Percentiles rank a stretch among this genome's conserved stretches.
Evolutionary conservation across 2,329 filamentous ascomycete genomes (phyloP).

Genomic region (Niveomyces coronatus): DNA sequence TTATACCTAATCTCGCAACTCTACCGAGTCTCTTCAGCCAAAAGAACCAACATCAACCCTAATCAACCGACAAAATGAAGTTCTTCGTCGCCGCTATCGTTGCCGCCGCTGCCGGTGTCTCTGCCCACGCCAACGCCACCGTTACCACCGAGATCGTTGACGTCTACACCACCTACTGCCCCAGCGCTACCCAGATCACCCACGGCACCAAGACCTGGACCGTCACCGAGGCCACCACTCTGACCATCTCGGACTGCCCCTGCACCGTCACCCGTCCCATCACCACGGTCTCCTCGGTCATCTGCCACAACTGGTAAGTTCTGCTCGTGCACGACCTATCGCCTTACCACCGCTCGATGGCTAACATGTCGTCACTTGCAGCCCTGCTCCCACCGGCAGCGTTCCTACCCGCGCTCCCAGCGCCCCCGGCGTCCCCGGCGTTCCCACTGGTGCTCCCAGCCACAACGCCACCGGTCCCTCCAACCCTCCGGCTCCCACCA

Average conservation of each 20-base stretch:
- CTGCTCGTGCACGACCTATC: no score
- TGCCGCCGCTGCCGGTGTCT: slow-evolving; percentile 41
- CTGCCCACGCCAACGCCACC: slow-evolving; percentile 40
- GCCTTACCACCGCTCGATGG: no score
- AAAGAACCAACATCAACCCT: no score
- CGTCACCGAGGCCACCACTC: slow-evolving; percentile 56
- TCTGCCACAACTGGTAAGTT: slow-evolving; percentile 45
- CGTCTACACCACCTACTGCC: slow-evolving; percentile 62
- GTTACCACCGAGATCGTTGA: slow-evolving; percentile 53
- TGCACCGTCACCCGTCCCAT: slow-evolving; percentile 56
- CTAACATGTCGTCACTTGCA: no score
- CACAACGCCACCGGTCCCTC: slow-evolving; percentile 27
- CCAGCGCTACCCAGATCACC: slow-evolving; percentile 51
- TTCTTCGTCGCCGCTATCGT: slow-evolving; percentile 44
- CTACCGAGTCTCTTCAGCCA: slow-evolving; percentile 25
- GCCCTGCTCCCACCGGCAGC: no score
- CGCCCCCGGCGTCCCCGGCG: no score
- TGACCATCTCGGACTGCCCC: slow-evolving; percentile 63
- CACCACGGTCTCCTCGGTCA: slow-evolving; percentile 38
- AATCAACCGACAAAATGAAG: slow-evolving; percentile 54
- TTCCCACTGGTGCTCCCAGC: slow-evolving; percentile 13
- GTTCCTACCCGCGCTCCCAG: slow-evolving; percentile 12
- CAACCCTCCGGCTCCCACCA: slow-evolving; percentile 16
- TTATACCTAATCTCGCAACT: slow-evolving; percentile 17
- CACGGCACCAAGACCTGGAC: slow-evolving; percentile 58